Conservation (phyloP, 305 asterid genomes). For the Rubia peregrina region DNA sequence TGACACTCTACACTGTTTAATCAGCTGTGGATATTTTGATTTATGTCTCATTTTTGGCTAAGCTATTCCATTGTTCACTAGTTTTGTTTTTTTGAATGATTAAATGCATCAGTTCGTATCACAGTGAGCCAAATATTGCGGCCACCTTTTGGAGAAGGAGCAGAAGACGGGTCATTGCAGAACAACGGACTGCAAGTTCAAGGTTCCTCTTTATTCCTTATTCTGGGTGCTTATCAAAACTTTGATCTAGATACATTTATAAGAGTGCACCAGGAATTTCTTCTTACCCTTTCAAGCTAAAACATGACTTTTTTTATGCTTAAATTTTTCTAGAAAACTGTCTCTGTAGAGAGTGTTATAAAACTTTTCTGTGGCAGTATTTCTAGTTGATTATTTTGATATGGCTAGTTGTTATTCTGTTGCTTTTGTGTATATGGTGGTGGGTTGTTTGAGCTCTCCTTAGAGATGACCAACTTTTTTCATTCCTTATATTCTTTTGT, state of each 20-base stretch:
- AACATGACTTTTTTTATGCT: neutral
- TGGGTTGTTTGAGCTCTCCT: neutral
- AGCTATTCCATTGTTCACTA: constrained; percentile 2
- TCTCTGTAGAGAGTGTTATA: too few relatives aligned
- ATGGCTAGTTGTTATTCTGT: neutral
- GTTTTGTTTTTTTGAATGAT: constrained; percentile 15
- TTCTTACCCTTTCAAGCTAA: neutral
- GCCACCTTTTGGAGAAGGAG: constrained; percentile 93
- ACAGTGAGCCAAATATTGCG: constrained; percentile 85
- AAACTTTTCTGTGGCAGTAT: neutral
- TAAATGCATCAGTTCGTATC: constrained; percentile 58
- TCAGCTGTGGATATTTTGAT: neutral
- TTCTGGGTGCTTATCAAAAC: neutral
- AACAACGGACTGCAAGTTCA: constrained; percentile 94
- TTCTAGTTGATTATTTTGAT: neutral
- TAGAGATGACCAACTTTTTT: neutral
- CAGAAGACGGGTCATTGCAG: constrained; percentile 78
- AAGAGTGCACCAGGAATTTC: neutral
- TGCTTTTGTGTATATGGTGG: neutral
- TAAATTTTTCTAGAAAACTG: neutral
- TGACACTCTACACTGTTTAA: neutral
- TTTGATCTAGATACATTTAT: neutral
- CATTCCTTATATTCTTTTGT: neutral
- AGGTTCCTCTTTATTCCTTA: constrained; percentile 43
- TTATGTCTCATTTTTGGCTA: neutral